Base-by-base conservation (phyloP, 2,329 filamentous ascomycete species). In the Verticillium isaacii region DNA sequence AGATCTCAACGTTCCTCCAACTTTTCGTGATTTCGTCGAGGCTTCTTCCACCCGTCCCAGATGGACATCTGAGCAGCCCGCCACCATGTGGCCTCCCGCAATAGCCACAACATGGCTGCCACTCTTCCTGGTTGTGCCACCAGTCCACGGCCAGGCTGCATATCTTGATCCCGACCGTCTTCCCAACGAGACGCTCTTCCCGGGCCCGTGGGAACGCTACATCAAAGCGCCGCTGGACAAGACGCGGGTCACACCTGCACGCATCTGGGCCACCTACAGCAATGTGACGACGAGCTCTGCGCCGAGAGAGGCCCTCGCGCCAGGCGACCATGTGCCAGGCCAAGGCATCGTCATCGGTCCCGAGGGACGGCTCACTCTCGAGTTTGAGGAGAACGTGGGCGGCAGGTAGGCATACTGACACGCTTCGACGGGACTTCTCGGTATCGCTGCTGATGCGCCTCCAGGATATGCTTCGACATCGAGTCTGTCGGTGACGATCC, bases 311-410 rank as follows among this genome's bases (percentile, higher is more conserved):
- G 58, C 68, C 23, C 19, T 67, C 14, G 11, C 19, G 32, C 56
- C 56, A 9, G 64, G 63, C 12, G 62, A 62, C 11, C 59, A 62
- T 19, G 59, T 56, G 2, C 29, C 56, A 7, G 63, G 62, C 12
- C 57, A 61, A 6, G 67, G 67, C 17, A 66, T 73, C 23, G 62
- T 69, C 5, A 70, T 73, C 62, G 75, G 68, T 6, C 66, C 67
- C 5, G 71, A 72, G 23, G 74, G 73, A 15, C 65, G 73, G 54
- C 64, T 78, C 61, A 77, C 73, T 6, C 70, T 76, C 56, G 75
- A 75, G 60, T 79, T 79, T 62, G 69, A 64, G 5, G 72, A 79
- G 68, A 78, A 79, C 60, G 76, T 77, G 62, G 72, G 69, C 55
- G 76, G 77, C 57, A 69, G 74, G 76, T 77, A 67, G 58, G 70